Evolutionary conservation across 2,329 filamentous ascomycete species (phyloP).

Genomic region (Fusarium pininemorale): DNA sequence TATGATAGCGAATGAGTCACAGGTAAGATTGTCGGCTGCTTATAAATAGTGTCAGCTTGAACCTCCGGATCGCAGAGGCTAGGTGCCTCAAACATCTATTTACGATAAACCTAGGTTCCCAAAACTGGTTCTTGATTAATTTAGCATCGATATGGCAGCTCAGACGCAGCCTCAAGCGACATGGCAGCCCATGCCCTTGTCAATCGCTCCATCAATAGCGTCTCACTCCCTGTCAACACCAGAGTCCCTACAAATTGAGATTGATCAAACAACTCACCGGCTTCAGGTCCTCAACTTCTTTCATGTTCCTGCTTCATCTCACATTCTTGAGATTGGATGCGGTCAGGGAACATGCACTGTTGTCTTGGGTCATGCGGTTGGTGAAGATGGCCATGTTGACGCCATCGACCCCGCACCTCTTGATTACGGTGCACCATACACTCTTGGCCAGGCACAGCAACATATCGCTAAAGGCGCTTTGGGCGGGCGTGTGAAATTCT

Average conservation of each 20-base stretch:
- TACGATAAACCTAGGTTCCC: rapidly evolving
- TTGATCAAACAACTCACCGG: constrained; percentile 5
- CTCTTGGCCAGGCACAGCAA: constrained; percentile 6
- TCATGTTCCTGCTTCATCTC: not conserved
- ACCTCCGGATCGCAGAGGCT: not conserved
- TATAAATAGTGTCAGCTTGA: not conserved
- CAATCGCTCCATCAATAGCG: not conserved
- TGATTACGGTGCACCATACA: constrained; percentile 15
- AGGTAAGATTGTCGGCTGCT: not conserved
- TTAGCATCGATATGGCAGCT: not conserved
- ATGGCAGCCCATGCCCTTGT: not conserved
- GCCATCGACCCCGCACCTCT: constrained; percentile 16
- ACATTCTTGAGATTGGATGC: not conserved
- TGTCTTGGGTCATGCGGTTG: not conserved
- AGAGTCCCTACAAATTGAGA: not conserved
- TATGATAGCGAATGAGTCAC: not conserved
- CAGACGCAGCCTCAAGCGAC: not conserved
- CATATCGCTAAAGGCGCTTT: not conserved
- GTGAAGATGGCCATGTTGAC: not conserved
- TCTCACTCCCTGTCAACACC: not conserved
- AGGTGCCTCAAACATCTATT: rapidly evolving
- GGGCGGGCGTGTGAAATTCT: not conserved
- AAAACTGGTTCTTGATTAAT: no score
- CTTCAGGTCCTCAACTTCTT: constrained; percentile 2
- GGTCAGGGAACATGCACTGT: constrained; percentile 19